Evolutionary conservation across 169 alveolate genomes (phyloP).

Genomic region (Eimeria brunetti): DNA sequence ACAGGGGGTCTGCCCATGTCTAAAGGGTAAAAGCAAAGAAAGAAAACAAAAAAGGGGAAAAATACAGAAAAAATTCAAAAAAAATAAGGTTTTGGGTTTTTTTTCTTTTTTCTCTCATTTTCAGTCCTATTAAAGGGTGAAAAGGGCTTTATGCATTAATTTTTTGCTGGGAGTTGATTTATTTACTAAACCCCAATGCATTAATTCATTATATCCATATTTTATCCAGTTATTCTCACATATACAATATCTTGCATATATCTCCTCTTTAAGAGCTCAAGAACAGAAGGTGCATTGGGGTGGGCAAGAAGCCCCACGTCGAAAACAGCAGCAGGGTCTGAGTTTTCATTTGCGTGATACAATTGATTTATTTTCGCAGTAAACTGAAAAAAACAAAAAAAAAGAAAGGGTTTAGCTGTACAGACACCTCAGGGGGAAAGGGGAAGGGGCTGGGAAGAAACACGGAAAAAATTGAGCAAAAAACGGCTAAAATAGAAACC

Average conservation of each 20-base stretch:
- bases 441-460: background rate
- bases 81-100: background rate
- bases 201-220: too few species aligned
- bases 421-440: background rate
- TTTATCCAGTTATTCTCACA: too few species aligned
- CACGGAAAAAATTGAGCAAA: background rate
- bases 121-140: too few species aligned
- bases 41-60: too few species aligned
- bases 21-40: too few species aligned
- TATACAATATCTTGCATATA: slow-evolving; percentile 36
- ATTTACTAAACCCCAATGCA: too few species aligned
- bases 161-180: too few species aligned
- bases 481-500: too few species aligned
- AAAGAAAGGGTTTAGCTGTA: background rate
- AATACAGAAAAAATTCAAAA: too few species aligned
- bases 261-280: slow-evolving; percentile 86
- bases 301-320: slow-evolving; percentile 94
- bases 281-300: slow-evolving; percentile 91
- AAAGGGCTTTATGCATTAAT: too few species aligned
- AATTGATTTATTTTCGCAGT: background rate
- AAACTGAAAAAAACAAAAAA: background rate
- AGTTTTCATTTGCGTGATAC: background rate
- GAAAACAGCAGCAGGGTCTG: background rate
- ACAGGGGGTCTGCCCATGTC: slow-evolving; percentile 94
- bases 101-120: background rate